Evolutionary conservation across 2,329 filamentous ascomycete genomes (phyloP).

Genomic region (Diplodia seriata): DNA sequence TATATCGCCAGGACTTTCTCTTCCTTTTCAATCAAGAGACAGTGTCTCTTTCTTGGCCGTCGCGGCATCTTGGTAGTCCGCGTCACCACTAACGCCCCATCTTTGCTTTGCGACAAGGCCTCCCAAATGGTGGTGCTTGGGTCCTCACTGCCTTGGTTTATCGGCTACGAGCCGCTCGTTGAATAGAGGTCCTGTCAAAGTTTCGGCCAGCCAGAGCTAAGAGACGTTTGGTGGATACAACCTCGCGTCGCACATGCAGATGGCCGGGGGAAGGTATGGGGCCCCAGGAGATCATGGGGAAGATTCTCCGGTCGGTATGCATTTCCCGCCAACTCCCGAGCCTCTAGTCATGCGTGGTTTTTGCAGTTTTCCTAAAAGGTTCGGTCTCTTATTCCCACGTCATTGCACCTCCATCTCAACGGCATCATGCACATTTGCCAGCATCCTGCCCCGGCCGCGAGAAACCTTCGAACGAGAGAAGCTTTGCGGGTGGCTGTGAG

Average conservation of each 20-base stretch:
- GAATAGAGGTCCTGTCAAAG: neutral
- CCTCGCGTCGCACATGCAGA: neutral
- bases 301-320: slow-evolving; percentile 1
- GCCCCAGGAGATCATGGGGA: slow-evolving; percentile 12
- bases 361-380: too few relatives aligned
- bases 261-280: neutral
- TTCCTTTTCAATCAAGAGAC: neutral
- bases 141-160: neutral
- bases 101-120: neutral
- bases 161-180: neutral
- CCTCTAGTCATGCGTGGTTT: neutral
- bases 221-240: neutral
- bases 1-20: too few relatives aligned
- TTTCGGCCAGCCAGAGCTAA: neutral
- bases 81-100: slow-evolving; percentile 2
- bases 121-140: neutral
- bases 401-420: neutral
- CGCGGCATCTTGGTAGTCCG: neutral
- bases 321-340: neutral
- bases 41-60: neutral
- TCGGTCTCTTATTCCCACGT: neutral
- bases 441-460: neutral
- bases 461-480: slow-evolving; percentile 2
- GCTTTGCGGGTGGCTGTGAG: slow-evolving; percentile 22
- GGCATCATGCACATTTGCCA: too few relatives aligned